Conservation (phyloP, 1,284 basidiomycete species). For the Somion occarium region DNA sequence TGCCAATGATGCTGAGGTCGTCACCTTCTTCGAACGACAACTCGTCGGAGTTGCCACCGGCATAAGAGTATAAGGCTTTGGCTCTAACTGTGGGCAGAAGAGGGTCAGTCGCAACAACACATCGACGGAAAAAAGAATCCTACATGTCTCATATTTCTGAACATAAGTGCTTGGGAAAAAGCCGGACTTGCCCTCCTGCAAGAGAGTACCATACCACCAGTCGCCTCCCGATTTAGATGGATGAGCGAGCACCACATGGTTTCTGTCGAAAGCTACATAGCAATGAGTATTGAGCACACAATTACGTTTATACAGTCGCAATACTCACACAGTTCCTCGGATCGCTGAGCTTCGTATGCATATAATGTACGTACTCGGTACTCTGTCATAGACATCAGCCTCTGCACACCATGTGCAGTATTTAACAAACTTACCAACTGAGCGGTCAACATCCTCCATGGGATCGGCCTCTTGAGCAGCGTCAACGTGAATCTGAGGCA, state of each 20-base stretch:
- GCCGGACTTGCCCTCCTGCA: conserved; percentile 68
- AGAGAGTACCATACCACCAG: conserved; percentile 91
- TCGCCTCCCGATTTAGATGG: conserved; percentile 82
- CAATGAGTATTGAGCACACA: conserved; percentile 4
- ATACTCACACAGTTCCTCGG: conserved; percentile 79
- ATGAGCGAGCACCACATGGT: conserved; percentile 75
- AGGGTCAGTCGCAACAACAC: conserved; percentile 8
- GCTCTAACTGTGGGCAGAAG: conserved; percentile 48
- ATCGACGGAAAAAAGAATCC: conserved; percentile 23
- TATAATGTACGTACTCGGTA: conserved; percentile 78
- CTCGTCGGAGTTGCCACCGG: conserved; percentile 69
- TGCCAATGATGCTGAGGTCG: conserved; percentile 72
- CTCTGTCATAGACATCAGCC: conserved; percentile 34
- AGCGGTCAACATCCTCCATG: conserved; percentile 77
- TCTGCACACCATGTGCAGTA: conserved; percentile 6
- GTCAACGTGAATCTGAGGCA: conserved; percentile 56
- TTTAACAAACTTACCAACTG: conserved; percentile 41
- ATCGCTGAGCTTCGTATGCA: conserved; percentile 78
- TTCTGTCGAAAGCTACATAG: conserved; percentile 72
- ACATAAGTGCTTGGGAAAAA: conserved; percentile 93
- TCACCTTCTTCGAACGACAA: conserved; percentile 81
- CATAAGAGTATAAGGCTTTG: conserved; percentile 78
- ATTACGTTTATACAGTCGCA: not conserved
- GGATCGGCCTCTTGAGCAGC: conserved; percentile 49
- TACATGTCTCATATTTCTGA: conserved; percentile 63